Evolutionary conservation across 768 basidiomycete species (phyloP), one percentile per base, ranked within the genome.

Genomic region (Boletus subcaerulescens): DNA sequence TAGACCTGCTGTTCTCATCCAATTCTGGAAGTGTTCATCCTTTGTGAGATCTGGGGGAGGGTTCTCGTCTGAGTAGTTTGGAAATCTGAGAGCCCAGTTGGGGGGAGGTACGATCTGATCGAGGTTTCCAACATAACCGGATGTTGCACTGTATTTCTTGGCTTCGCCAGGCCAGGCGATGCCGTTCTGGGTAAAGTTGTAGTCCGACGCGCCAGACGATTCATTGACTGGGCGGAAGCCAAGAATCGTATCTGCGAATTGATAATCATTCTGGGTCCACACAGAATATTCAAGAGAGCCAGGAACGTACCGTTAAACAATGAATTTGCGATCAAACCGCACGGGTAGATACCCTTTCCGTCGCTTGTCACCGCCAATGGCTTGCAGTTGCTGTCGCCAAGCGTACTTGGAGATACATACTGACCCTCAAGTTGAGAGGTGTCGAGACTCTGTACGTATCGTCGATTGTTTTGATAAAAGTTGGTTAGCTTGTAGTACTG

Each of bases 1-100:
- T 45, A 98, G 72, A 13, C 96, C 97, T 1, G 97, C 93, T 3
- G 95, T 97, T 55, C 96, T 84, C 97, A 99, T 99, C 97, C 97
- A 99, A 68, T 96, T 95, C 73, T 98, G 96, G 77, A 99, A 98
- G 64, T 91, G 94, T 71, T 98, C 91, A 65, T 98, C 87, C 3
- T 62, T 60, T 49, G 77, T 74, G 35, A 98, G 76, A 66, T 97
- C 75, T 2, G 93, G 95, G 18, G 87, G 85, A 15, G 81, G 81
- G 57, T 77, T 83, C 5, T 71, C 71, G 2, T 73, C 67, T 4
- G 83, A 84, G 73, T 97, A 98, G 52, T 80, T 69, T 1, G 93
- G 92, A 74, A 78, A 98, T 51, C 79, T 80, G 32, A 70, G 65
- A 1, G 61, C 70, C 97, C 97, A 99, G 72, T 97, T 98, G 6